Conservation (phyloP, 2,329 filamentous ascomycete species). For the Nemania sp. region DNA sequence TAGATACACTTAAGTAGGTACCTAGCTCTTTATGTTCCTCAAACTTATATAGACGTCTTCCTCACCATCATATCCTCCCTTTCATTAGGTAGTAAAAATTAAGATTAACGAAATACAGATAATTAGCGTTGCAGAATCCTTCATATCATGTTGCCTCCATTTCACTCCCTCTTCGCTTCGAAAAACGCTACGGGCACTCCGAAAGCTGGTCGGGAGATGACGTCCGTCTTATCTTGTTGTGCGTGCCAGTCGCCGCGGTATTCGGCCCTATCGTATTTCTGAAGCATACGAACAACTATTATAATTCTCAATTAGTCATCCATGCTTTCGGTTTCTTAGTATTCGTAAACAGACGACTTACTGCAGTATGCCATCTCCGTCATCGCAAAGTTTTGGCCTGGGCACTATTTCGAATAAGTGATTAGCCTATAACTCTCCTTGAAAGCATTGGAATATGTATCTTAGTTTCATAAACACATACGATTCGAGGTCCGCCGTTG, state of each 20-base stretch:
- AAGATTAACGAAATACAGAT: slow-evolving; percentile 5
- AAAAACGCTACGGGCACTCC: slow-evolving; percentile 40
- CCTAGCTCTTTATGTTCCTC: no score
- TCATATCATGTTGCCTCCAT: neutral
- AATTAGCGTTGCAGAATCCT: neutral
- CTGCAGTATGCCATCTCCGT: slow-evolving; percentile 41
- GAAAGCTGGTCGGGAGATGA: slow-evolving; percentile 36
- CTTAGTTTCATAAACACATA: slow-evolving; percentile 13
- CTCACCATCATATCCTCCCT: neutral
- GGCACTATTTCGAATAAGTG: slow-evolving; percentile 31
- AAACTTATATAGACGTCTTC: no score
- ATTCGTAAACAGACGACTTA: slow-evolving; percentile 19
- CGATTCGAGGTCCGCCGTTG: slow-evolving; percentile 65
- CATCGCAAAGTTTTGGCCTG: slow-evolving; percentile 42
- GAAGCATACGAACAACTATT: slow-evolving; percentile 39
- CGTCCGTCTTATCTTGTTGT: slow-evolving; percentile 35
- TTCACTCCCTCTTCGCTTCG: slow-evolving; percentile 22
- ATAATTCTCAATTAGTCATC: neutral
- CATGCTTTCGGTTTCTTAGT: neutral
- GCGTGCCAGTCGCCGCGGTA: slow-evolving; percentile 42
- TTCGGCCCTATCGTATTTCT: slow-evolving; percentile 40
- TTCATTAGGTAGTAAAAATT: neutral
- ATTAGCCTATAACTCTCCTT: slow-evolving; percentile 9
- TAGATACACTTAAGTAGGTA: no score
- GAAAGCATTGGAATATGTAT: neutral